A percentile compares a stretch with the other conserved stretches of the same genome.
Conservation (phyloP, 1,139 yeast species). For the Geotrichum cucujoidarum region DNA sequence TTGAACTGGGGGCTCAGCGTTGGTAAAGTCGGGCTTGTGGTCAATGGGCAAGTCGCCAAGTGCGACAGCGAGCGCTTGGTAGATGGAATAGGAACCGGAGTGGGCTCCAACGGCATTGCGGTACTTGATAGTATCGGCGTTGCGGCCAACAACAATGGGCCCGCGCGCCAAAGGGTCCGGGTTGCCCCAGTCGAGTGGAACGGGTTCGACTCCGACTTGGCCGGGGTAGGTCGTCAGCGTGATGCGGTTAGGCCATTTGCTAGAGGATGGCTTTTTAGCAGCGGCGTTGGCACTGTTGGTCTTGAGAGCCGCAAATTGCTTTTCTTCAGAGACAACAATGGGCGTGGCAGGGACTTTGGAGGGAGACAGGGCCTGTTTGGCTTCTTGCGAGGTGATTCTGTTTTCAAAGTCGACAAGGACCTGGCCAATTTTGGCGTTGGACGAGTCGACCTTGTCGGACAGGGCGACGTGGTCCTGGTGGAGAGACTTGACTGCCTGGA, state of each 20-base stretch:
- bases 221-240: constrained; percentile 49
- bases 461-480: constrained; percentile 17
- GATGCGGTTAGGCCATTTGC: constrained; percentile 35
- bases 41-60: constrained; percentile 48
- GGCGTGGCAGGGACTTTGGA: constrained; percentile 15
- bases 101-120: constrained; percentile 58
- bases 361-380: neutral
- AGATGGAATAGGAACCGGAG: constrained; percentile 55
- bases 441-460: constrained; percentile 20
- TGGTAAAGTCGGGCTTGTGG: constrained; percentile 54
- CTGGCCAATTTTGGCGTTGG: constrained; percentile 18
- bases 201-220: constrained; percentile 46
- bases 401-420: constrained; percentile 12
- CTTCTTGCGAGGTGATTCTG: constrained; percentile 12
- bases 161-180: constrained; percentile 48
- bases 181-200: constrained; percentile 50
- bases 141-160: constrained; percentile 51
- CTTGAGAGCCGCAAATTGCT: constrained; percentile 7
- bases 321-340: constrained; percentile 9
- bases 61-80: constrained; percentile 58
- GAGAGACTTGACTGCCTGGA: constrained; percentile 14
- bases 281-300: neutral
- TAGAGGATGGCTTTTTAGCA: constrained; percentile 7
- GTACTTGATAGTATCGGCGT: constrained; percentile 33
- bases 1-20: constrained; percentile 56